Percentiles rank a stretch among this genome's conserved stretches.
Evolutionary conservation across 176 grass and related monocot species (phyloP).

Genomic region (Aegilops longissima): DNA sequence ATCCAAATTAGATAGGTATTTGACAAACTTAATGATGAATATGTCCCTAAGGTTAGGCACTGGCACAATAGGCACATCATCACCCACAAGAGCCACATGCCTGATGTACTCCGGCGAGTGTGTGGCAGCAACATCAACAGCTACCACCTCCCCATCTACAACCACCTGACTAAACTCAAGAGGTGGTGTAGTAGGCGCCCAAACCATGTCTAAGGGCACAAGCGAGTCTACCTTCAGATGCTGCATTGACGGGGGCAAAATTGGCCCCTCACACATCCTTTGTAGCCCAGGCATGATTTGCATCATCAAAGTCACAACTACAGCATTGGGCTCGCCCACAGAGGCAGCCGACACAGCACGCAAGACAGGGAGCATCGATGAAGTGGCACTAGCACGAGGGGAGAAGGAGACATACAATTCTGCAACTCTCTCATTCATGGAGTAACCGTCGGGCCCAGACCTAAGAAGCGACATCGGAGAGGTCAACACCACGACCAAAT

Average conservation of each 20-base stretch:
- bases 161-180: no score
- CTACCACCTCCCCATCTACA: background rate
- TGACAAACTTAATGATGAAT: background rate
- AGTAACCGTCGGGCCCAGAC: background rate
- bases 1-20: background rate
- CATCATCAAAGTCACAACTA: background rate
- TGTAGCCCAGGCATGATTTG: background rate
- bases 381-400: background rate
- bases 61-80: background rate
- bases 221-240: background rate
- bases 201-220: no score
- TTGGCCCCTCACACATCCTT: background rate
- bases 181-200: no score
- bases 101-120: background rate
- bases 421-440: background rate
- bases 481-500: background rate
- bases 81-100: background rate
- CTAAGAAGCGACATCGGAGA: background rate
- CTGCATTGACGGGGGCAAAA: background rate
- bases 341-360: background rate
- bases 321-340: background rate
- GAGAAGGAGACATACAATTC: background rate
- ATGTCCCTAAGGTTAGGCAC: background rate
- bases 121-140: background rate
- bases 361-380: no score